Evolutionary conservation across 2,329 filamentous ascomycete genomes (phyloP).

Genomic region (Trichoderma asperellum): DNA sequence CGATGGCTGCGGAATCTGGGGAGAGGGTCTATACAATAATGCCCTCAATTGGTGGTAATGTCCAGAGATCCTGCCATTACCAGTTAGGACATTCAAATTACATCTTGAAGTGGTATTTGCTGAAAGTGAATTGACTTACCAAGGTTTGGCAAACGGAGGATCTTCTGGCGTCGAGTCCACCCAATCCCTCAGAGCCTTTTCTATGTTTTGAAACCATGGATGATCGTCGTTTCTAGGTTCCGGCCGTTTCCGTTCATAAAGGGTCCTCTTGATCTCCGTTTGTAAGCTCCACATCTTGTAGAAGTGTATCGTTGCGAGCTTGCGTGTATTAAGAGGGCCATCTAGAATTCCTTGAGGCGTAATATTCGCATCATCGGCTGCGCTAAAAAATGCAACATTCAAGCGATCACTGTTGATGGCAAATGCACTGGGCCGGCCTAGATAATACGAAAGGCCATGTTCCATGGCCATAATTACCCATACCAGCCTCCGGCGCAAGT

Average conservation of each 20-base stretch:
- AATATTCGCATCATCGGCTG: conserved; percentile 82
- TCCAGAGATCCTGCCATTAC: conserved; percentile 57
- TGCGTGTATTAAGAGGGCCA: conserved; percentile 76
- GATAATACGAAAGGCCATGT: conserved; percentile 80
- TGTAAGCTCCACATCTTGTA: conserved; percentile 89
- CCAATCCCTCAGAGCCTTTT: conserved; percentile 79
- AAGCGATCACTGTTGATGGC: conserved; percentile 81
- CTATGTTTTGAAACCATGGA: conserved; percentile 85
- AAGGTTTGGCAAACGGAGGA: conserved; percentile 72
- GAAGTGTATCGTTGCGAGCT: conserved; percentile 88
- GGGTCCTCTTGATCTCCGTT: conserved; percentile 80
- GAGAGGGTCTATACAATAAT: conserved; percentile 86
- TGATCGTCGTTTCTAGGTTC: conserved; percentile 79
- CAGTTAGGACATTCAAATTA: neutral
- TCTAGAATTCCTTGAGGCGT: conserved; percentile 73
- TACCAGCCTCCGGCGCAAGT: conserved; percentile 85
- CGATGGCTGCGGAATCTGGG: conserved; percentile 86
- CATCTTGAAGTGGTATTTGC: neutral
- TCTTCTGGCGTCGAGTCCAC: conserved; percentile 73
- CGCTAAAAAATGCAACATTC: conserved; percentile 82
- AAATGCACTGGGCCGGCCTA: conserved; percentile 85
- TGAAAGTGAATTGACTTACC: conserved; percentile 59
- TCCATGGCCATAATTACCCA: conserved; percentile 93
- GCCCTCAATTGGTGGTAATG: conserved; percentile 87
- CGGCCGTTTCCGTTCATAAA: conserved; percentile 82